Evolutionary conservation across 306 rosid genomes (phyloP).

Genomic region (Heteromeles arbutifolia): DNA sequence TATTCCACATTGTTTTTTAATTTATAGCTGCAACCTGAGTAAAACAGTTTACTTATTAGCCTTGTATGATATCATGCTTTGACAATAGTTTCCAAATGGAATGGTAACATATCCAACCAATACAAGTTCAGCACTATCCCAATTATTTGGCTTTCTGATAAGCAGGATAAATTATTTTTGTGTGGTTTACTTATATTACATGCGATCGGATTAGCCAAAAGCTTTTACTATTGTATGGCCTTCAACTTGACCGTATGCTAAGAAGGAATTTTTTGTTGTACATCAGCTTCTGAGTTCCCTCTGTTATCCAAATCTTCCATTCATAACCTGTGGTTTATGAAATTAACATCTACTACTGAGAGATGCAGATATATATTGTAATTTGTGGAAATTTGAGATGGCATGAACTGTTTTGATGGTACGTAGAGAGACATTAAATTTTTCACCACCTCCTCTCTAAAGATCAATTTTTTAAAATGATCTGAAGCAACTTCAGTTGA

Average conservation of each 20-base stretch:
- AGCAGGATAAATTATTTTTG: not conserved
- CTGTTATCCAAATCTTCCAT: not conserved
- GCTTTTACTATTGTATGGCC: not conserved
- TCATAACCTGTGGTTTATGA: not conserved
- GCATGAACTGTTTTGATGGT: not conserved
- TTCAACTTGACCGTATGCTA: not conserved
- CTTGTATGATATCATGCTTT: not conserved
- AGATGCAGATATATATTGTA: not conserved
- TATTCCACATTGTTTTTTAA: not conserved
- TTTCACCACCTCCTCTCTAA: not conserved
- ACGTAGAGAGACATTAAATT: not conserved
- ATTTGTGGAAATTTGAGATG: slow-evolving; percentile 1
- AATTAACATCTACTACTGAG: slow-evolving; percentile 2
- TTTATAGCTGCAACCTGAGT: slow-evolving; percentile 4
- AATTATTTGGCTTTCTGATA: not conserved
- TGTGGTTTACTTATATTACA: not conserved
- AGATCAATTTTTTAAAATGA: not conserved
- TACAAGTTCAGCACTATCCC: not conserved
- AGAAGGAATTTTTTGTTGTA: not conserved
- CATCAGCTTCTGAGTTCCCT: not conserved
- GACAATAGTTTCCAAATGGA: not conserved
- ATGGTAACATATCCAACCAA: not conserved
- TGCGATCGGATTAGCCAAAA: not conserved
- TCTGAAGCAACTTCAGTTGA: not conserved
- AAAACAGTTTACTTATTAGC: not conserved